Evolutionary conservation across 2,329 filamentous ascomycete species (phyloP), one percentile per base, ranked within the genome.

Genomic region (Penicillium sp.): DNA sequence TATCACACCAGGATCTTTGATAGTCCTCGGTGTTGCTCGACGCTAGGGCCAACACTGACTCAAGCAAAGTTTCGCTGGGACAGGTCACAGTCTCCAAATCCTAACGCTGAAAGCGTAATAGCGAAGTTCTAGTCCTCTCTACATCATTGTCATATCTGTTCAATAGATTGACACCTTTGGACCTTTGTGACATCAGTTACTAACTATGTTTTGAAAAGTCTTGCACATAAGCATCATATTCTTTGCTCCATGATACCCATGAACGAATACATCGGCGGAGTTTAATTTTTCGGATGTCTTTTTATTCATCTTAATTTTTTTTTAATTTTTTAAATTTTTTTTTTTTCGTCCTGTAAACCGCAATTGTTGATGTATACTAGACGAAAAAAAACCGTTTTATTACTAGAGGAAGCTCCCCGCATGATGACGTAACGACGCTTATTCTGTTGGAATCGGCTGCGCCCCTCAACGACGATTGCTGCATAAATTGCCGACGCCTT

Each of bases 1-100:
- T 67, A 80, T 88, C 37, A 81, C 85, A 36, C 85, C 84, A 23
- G 92, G 91, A 0, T 81, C 83, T 30, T 81, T 93, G 64, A 74
- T 86, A 43, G 83, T 97, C 13, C 84, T 77, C 9, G 92, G 92
- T 0, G 68, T 75, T 45, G 71, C 67, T 43, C 65, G 65, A 27
- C 32, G 30, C 8, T 54, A 34, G 47, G 20, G 4, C 18, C 7
- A n/a, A 24, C 15, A 7, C 3, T 39, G n/a, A 32, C 26, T 27
- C 26, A 27, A 27, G 26, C 7, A 27, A 10, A 6, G 10, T 27
- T 10, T 27, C 10, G n/a, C 10, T 27, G 26, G 26, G 10, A 10
- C 26, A 27, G 26, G 10, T 27, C 26, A n/a, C n/a, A n/a, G n/a
- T n/a, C n/a, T n/a, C n/a, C n/a, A n/a, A n/a, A n/a, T n/a, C n/a